These are phyloP conservation scores for Leucocoprinus leucothites DNA, from an alignment of 768 basidiomycete genomes.

Conservation along the genomic window DNA sequence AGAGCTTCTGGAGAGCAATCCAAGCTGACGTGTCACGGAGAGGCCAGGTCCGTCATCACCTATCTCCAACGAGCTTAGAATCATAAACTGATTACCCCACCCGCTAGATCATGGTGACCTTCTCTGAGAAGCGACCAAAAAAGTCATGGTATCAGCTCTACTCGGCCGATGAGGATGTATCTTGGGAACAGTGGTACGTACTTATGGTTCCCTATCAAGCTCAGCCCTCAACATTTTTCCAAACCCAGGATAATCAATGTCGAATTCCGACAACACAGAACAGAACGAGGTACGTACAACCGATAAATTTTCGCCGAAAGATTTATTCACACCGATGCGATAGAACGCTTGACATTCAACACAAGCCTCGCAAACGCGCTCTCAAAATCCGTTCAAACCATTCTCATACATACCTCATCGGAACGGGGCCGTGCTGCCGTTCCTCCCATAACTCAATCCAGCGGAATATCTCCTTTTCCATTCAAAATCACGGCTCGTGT, in stretches of 20 bases:
- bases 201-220: neutral
- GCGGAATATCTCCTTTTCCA: conserved; percentile 80
- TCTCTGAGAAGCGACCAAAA: conserved; percentile 74
- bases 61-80: neutral
- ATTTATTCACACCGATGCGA: neutral
- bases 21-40: conserved; percentile 61
- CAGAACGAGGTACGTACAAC: conserved; percentile 47
- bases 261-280: conserved; percentile 70
- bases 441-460: conserved; percentile 74
- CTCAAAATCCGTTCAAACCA: conserved; percentile 62
- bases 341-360: conserved; percentile 52
- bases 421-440: conserved; percentile 72
- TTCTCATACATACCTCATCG: conserved; percentile 77
- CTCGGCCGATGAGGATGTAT: conserved; percentile 74
- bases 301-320: neutral
- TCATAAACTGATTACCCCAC: neutral
- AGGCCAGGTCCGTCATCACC: conserved; percentile 54
- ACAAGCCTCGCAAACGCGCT: conserved; percentile 57
- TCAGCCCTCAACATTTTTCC: neutral
- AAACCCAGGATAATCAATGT: conserved; percentile 69
- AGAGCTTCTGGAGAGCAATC: conserved; percentile 73
- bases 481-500: conserved; percentile 66
- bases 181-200: conserved; percentile 82
- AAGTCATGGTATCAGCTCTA: conserved; percentile 78
- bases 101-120: conserved; percentile 62